A percentile compares a stretch with the other conserved stretches of the same genome.
phyloP scores from a whole-genome alignment of 352 stramenopile species.

The Plasmopara muralis region DNA sequence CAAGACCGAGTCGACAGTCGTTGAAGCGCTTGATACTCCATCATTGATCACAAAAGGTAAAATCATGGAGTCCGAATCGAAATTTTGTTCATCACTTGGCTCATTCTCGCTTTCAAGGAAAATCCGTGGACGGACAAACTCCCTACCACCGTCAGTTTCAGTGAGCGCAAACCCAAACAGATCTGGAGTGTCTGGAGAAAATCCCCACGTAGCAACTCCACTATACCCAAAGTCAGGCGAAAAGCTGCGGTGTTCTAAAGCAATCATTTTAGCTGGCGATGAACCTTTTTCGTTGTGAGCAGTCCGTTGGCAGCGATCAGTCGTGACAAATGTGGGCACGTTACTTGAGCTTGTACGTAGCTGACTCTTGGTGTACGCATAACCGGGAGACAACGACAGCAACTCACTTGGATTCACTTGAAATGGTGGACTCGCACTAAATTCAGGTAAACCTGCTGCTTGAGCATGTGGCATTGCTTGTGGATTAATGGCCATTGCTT shows the following conservation, averaged over 20 bases:
- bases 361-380: conserved; percentile 70
- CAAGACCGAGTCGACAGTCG: conserved; percentile 35
- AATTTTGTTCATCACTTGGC: conserved; percentile 4
- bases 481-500: conserved; percentile 15
- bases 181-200: conserved; percentile 62
- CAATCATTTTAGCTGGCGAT: conserved; percentile 12
- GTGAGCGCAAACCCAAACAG: conserved; percentile 51
- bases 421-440: conserved; percentile 53
- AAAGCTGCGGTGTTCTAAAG: conserved; percentile 39
- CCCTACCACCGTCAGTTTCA: conserved; percentile 22
- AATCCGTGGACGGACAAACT: conserved; percentile 32
- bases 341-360: conserved; percentile 36
- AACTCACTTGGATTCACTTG: conserved; percentile 61
- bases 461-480: neutral
- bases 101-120: conserved; percentile 15
- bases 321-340: conserved; percentile 53
- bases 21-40: conserved; percentile 36
- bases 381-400: conserved; percentile 63
- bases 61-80: conserved; percentile 28
- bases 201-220: conserved; percentile 46
- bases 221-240: conserved; percentile 60
- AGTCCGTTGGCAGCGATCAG: conserved; percentile 36
- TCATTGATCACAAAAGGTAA: conserved; percentile 67
- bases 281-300: conserved; percentile 17
- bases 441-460: conserved; percentile 22